These are phyloP conservation scores for Apophysomyces sp. DNA, from an alignment of 371 early-diverging fungal species.

Conservation along the genomic window DNA sequence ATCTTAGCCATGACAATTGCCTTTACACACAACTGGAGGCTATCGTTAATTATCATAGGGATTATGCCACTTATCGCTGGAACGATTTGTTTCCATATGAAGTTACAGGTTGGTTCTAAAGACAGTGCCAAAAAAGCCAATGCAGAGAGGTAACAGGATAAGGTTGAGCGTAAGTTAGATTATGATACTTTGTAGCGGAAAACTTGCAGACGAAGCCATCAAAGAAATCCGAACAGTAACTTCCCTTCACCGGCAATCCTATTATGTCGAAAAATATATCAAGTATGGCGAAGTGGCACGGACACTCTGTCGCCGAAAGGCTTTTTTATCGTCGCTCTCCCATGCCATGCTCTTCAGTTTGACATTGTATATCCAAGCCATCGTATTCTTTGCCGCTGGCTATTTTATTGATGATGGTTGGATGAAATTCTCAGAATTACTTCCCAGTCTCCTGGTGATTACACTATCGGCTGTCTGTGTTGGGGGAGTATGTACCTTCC, in stretches of 20 bases:
- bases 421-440: constrained; percentile 38
- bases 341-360: constrained; percentile 61
- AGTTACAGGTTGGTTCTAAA: constrained; percentile 18
- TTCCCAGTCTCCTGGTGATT: constrained; percentile 62
- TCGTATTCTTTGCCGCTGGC: constrained; percentile 56
- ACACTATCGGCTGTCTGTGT: constrained; percentile 62
- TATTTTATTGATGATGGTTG: constrained; percentile 33
- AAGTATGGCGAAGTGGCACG: constrained; percentile 62
- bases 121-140: constrained; percentile 56
- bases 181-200: constrained; percentile 32
- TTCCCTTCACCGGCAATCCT: constrained; percentile 68
- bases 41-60: constrained; percentile 50
- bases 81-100: constrained; percentile 18
- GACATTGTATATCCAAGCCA: constrained; percentile 53
- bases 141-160: constrained; percentile 30
- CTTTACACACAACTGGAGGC: constrained; percentile 40
- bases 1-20: constrained; percentile 27
- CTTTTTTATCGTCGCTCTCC: constrained; percentile 52
- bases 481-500: constrained; percentile 45
- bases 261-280: constrained; percentile 39
- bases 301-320: constrained; percentile 49
- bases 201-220: constrained; percentile 76
- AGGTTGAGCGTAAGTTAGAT: neutral
- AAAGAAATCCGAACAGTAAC: constrained; percentile 79
- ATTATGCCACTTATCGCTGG: constrained; percentile 36